These are phyloP conservation scores for Sphenostylis stenocarpa DNA, from an alignment of 306 rosid genomes.

Conservation along the genomic window DNA sequence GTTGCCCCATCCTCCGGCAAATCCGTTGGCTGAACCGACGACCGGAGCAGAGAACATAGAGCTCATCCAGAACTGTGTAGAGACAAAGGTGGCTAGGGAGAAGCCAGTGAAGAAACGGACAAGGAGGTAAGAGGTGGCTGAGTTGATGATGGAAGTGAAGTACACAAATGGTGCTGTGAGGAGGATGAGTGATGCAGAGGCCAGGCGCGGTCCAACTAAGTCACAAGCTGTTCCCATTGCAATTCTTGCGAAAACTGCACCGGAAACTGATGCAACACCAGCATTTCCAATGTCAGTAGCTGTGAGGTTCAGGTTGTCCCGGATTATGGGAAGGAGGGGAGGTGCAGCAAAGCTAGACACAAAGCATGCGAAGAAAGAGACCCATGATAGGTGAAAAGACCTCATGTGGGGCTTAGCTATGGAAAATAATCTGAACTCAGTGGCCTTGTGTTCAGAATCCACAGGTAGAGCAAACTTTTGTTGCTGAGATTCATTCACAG, in stretches of 20 bases:
- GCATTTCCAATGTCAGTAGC: constrained; percentile 94
- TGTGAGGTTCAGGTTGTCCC: constrained; percentile 84
- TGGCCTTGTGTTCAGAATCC: constrained; percentile 86
- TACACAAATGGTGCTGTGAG: constrained; percentile 72
- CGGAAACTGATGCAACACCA: constrained; percentile 84
- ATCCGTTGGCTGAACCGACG: constrained; percentile 74
- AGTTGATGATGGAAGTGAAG: constrained; percentile 53
- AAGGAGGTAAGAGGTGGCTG: constrained; percentile 60
- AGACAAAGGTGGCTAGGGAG: constrained; percentile 80
- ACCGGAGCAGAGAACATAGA: constrained; percentile 80
- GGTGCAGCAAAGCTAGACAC: constrained; percentile 79
- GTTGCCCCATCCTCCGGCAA: constrained; percentile 89
- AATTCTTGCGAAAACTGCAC: constrained; percentile 77
- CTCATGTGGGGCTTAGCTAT: constrained; percentile 80
- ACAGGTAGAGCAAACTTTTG: constrained; percentile 57
- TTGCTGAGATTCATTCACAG: constrained; percentile 33
- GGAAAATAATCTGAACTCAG: constrained; percentile 65
- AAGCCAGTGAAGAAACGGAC: constrained; percentile 85
- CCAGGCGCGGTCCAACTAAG: constrained; percentile 76
- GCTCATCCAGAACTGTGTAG: constrained; percentile 98
- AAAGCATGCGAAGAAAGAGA: constrained; percentile 78
- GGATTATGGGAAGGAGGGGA: constrained; percentile 77
- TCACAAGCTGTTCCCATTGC: constrained; percentile 93
- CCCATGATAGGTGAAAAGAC: constrained; percentile 84
- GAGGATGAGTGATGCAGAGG: constrained; percentile 66